Percentiles rank a stretch among this genome's conserved stretches.
Conservation (phyloP, 495 filamentous ascomycete species). For the Penicillium herquei region DNA sequence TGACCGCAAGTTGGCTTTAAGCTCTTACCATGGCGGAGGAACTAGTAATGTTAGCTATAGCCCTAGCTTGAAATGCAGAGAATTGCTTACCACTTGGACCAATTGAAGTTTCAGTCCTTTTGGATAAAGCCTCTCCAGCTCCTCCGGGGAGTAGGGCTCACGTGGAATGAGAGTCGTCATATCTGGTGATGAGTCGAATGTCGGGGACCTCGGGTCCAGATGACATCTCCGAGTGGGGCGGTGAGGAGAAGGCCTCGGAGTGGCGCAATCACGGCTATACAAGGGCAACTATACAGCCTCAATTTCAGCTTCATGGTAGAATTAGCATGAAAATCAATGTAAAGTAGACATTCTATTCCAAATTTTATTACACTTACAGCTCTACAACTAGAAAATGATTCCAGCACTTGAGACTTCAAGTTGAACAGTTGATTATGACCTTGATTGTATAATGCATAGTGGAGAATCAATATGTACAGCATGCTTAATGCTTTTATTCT, state of each 20-base stretch:
- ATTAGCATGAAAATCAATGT: too few species aligned
- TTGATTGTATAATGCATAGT: too few species aligned
- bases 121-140: constrained; percentile 82
- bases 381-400: too few species aligned
- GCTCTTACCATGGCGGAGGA: constrained; percentile 76
- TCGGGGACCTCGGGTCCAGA: constrained; percentile 1
- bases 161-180: constrained; percentile 82
- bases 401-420: too few species aligned
- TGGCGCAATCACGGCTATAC: not conserved
- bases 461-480: not conserved
- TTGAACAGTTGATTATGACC: too few species aligned
- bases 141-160: constrained; percentile 73
- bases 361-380: too few species aligned
- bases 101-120: constrained; percentile 73
- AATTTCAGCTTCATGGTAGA: too few species aligned
- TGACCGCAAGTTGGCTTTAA: not conserved
- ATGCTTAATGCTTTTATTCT: not conserved
- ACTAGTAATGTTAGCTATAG: constrained; percentile 30
- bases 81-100: constrained; percentile 71
- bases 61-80: constrained; percentile 2
- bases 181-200: constrained; percentile 14
- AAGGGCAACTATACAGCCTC: too few species aligned
- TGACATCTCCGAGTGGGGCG: constrained; percentile 11
- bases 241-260: constrained; percentile 10
- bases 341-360: too few species aligned